Conservation (phyloP, 108 stramenopile genomes). For the Phaeodactylum tricornutum region DNA sequence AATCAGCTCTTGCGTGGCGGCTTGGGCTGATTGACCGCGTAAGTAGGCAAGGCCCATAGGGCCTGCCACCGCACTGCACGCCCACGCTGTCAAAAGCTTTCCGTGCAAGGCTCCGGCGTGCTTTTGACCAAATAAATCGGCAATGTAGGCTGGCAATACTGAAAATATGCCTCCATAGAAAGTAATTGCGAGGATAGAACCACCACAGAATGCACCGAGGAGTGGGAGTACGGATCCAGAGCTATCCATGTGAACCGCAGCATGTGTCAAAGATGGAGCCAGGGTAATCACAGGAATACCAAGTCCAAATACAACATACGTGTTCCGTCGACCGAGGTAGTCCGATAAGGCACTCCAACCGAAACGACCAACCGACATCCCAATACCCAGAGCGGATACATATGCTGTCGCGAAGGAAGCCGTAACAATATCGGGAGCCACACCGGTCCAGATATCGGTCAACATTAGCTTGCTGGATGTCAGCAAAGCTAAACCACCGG, state of each 20-base stretch:
- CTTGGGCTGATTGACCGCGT: slow-evolving; percentile 32
- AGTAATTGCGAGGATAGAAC: slow-evolving; percentile 53
- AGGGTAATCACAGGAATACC: slow-evolving; percentile 50
- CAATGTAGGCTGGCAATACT: slow-evolving; percentile 76
- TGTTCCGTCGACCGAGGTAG: slow-evolving; percentile 45
- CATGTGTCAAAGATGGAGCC: slow-evolving; percentile 30
- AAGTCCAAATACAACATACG: slow-evolving; percentile 54
- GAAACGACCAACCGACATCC: slow-evolving; percentile 71
- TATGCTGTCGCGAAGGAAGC: slow-evolving; percentile 47
- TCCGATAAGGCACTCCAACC: slow-evolving; percentile 72
- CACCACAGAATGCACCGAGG: slow-evolving; percentile 47
- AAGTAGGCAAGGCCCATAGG: slow-evolving; percentile 59
- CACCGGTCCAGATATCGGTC: slow-evolving; percentile 64
- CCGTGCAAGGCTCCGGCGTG: slow-evolving; percentile 76
- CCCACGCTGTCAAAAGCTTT: slow-evolving; percentile 54
- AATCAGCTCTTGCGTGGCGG: slow-evolving; percentile 57
- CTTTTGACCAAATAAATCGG: slow-evolving; percentile 76
- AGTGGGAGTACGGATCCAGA: slow-evolving; percentile 26
- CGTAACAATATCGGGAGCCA: slow-evolving; percentile 64
- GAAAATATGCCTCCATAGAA: slow-evolving; percentile 68
- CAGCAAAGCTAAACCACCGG: slow-evolving; percentile 64
- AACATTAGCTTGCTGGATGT: slow-evolving; percentile 79
- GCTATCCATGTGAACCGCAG: slow-evolving; percentile 13
- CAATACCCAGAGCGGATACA: slow-evolving; percentile 59
- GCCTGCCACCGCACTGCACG: slow-evolving; percentile 45